phyloP scores from a whole-genome alignment of 1,284 basidiomycete genomes.

The Jaminaea rosea region DNA sequence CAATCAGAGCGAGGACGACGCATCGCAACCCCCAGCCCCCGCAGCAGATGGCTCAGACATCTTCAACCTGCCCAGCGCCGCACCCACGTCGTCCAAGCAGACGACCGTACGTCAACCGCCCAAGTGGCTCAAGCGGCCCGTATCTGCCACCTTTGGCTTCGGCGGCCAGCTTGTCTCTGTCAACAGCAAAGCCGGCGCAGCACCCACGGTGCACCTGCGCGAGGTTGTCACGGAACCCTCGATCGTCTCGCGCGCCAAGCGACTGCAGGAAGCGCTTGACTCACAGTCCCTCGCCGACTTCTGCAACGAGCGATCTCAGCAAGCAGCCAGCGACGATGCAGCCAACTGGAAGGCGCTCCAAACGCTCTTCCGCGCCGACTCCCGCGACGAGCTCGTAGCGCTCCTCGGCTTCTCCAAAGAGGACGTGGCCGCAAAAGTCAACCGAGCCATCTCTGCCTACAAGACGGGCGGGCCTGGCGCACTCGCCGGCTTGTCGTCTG shows the following conservation, averaged over 20 bases:
- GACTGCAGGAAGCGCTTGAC: conserved; percentile 63
- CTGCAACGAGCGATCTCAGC: conserved; percentile 37
- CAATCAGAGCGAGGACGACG: conserved; percentile 51
- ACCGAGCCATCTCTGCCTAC: conserved; percentile 69
- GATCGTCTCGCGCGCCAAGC: conserved; percentile 68
- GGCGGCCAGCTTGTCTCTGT: conserved; percentile 69
- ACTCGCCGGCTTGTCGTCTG: background rate
- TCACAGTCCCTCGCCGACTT: conserved; percentile 45
- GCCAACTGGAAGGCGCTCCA: conserved; percentile 72
- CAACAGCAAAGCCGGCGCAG: conserved; percentile 57
- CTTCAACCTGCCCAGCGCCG: conserved; percentile 61
- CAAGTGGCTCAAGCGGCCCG: conserved; percentile 85
- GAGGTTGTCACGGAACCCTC: conserved; percentile 61
- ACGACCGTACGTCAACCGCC: conserved; percentile 60
- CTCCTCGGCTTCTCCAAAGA: conserved; percentile 87
- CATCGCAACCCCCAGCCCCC: conserved; percentile 17
- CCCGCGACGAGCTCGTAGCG: conserved; percentile 78
- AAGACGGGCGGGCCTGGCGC: conserved; percentile 42
- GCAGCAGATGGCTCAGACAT: conserved; percentile 60
- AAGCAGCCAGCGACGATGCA: conserved; percentile 45
- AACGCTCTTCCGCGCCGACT: conserved; percentile 80
- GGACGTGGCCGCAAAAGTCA: conserved; percentile 69
- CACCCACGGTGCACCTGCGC: conserved; percentile 39
- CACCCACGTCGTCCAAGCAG: conserved; percentile 38
- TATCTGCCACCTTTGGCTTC: conserved; percentile 78